Percentiles rank a stretch among this genome's conserved stretches.
Evolutionary conservation across 2,329 filamentous ascomycete genomes (phyloP).

Genomic region (Alternaria dauci): DNA sequence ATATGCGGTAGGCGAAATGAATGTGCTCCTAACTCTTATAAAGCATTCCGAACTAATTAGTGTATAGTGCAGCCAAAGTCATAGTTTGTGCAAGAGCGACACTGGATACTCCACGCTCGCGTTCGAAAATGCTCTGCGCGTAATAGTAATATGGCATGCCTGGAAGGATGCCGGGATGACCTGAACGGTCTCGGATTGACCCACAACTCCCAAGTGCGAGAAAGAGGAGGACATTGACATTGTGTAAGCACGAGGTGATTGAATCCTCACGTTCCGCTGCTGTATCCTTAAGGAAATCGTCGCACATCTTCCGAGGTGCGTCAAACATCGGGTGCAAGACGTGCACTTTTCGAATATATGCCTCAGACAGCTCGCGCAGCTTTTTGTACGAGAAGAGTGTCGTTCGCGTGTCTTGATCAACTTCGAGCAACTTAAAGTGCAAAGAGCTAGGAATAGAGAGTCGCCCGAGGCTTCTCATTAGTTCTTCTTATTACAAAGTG

Average conservation of each 20-base stretch:
- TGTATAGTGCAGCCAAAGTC: neutral
- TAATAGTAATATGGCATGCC: slow-evolving; percentile 4
- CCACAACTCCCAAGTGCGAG: neutral
- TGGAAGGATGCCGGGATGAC: neutral
- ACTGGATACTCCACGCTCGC: neutral
- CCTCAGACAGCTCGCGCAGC: neutral
- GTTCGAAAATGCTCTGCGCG: neutral
- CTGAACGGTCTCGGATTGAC: neutral
- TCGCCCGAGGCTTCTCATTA: too few relatives aligned
- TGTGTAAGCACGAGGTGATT: neutral
- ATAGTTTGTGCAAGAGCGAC: neutral
- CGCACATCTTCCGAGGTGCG: neutral
- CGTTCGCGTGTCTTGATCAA: neutral
- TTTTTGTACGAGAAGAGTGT: neutral
- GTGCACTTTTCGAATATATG: neutral
- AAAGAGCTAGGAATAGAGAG: neutral
- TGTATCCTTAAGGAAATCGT: neutral
- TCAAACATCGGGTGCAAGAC: neutral
- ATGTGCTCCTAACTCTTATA: neutral
- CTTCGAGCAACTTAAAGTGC: neutral
- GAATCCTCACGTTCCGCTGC: neutral
- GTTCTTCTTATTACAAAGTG: neutral
- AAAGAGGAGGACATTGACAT: slow-evolving; percentile 1
- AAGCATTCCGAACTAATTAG: neutral
- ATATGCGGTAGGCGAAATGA: neutral